Conservation (phyloP, 2,329 filamentous ascomycete genomes). For the Microcyclosporella mali region DNA sequence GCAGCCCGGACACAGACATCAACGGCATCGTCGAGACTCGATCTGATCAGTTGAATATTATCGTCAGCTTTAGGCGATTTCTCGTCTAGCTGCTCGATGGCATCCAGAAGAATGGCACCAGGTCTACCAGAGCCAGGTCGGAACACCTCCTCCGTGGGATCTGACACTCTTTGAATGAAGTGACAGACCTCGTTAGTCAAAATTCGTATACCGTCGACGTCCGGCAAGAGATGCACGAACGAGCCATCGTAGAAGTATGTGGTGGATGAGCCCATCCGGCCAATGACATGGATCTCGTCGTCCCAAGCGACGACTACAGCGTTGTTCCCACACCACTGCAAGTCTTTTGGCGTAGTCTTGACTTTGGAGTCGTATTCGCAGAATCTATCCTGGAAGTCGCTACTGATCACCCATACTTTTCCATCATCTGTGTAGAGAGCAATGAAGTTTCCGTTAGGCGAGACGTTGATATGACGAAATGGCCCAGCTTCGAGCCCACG, state of each 20-base stretch:
- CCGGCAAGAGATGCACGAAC: constrained; percentile 80
- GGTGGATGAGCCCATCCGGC: constrained; percentile 68
- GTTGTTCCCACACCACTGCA: constrained; percentile 96
- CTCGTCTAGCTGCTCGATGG: constrained; percentile 81
- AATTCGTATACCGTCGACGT: constrained; percentile 81
- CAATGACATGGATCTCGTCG: constrained; percentile 91
- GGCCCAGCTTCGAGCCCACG: constrained; percentile 85
- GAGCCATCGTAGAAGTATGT: constrained; percentile 73
- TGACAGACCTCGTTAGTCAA: constrained; percentile 94
- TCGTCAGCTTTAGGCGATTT: constrained; percentile 97
- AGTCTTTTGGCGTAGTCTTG: constrained; percentile 74
- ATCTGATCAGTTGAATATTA: constrained; percentile 87
- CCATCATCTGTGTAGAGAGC: constrained; percentile 81
- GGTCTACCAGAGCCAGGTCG: constrained; percentile 80
- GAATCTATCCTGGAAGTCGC: constrained; percentile 86
- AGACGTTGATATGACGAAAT: constrained; percentile 84
- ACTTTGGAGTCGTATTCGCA: constrained; percentile 88
- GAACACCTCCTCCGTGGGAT: constrained; percentile 69
- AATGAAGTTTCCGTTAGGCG: constrained; percentile 81
- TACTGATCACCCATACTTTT: constrained; percentile 85
- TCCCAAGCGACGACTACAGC: constrained; percentile 93
- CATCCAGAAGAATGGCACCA: constrained; percentile 87
- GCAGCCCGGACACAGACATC: constrained; percentile 90
- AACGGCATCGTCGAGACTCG: constrained; percentile 83
- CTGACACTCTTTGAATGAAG: constrained; percentile 87